Percentiles rank a stretch among this genome's conserved stretches.
Conservation (phyloP, 2,329 filamentous ascomycete species). For the Botrytis fragariae region DNA sequence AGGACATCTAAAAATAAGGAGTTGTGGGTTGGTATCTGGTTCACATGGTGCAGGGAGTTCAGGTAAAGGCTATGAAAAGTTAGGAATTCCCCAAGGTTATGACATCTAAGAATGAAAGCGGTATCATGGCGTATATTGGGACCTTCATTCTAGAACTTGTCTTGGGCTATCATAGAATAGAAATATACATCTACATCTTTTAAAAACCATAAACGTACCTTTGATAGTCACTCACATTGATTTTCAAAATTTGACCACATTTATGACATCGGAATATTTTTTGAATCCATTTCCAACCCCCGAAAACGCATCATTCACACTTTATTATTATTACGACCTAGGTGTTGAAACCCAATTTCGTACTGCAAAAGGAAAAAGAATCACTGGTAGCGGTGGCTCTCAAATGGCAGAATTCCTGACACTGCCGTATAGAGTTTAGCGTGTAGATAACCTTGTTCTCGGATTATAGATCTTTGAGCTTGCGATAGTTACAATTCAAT, state of each 20-base stretch:
- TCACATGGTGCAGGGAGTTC: conserved; percentile 13
- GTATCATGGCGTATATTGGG: conserved; percentile 4
- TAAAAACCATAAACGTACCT: no score
- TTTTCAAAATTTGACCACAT: no score
- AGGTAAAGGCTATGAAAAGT: conserved; percentile 1
- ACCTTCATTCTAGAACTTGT: not conserved
- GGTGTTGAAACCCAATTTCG: not conserved
- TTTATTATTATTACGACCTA: not conserved
- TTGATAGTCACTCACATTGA: not conserved
- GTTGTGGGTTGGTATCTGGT: not conserved
- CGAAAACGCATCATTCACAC: not conserved
- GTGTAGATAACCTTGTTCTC: not conserved
- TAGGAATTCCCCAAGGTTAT: conserved; percentile 11
- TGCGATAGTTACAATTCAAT: not conserved
- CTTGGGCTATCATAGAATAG: not conserved
- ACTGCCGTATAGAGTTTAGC: not conserved
- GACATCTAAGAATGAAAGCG: not conserved
- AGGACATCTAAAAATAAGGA: not conserved
- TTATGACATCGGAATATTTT: not conserved
- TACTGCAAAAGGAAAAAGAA: not conserved
- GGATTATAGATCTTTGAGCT: not conserved
- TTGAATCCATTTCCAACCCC: not conserved
- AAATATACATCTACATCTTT: conserved; percentile 4
- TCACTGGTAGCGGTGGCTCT: not conserved
- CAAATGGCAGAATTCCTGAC: not conserved